Conservation (phyloP, 306 rosid species). For the Fragaria iinumae region DNA sequence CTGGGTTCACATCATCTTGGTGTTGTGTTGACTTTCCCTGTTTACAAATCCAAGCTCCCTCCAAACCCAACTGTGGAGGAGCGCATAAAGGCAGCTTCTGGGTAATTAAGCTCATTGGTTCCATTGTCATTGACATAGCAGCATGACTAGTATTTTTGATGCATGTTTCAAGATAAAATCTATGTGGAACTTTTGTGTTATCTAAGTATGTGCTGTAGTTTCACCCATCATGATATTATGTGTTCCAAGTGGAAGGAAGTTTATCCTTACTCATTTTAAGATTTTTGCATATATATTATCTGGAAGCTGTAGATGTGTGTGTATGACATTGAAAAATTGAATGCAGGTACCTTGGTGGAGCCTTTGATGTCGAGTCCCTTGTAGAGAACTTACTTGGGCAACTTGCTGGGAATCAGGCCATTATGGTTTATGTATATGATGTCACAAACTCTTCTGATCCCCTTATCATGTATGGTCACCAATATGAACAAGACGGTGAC, state of each 20-base stretch:
- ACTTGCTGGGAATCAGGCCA: slow-evolving; percentile 90
- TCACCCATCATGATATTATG: not conserved
- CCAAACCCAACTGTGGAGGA: slow-evolving; percentile 64
- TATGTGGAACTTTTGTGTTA: not conserved
- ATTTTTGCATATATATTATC: slow-evolving; percentile 12
- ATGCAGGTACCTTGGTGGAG: slow-evolving; percentile 88
- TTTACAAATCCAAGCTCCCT: slow-evolving; percentile 85
- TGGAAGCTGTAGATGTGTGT: slow-evolving; percentile 26
- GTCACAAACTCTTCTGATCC: slow-evolving; percentile 74
- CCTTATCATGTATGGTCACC: slow-evolving; percentile 87
- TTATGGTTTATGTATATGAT: slow-evolving; percentile 88
- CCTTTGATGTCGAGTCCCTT: slow-evolving; percentile 95
- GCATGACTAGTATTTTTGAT: not conserved
- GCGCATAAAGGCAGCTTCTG: slow-evolving; percentile 75
- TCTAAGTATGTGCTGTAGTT: not conserved
- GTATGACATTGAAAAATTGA: slow-evolving; percentile 21
- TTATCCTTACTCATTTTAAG: not conserved
- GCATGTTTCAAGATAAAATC: not conserved
- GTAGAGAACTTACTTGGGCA: slow-evolving; percentile 99
- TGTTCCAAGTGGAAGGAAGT: not conserved
- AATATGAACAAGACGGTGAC: slow-evolving; percentile 68
- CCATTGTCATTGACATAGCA: not conserved
- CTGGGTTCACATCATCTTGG: slow-evolving; percentile 97
- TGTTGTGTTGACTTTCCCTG: slow-evolving; percentile 97
- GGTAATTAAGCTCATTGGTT: slow-evolving; percentile 47